phyloP scores from a whole-genome alignment of 1,284 basidiomycete species.

The Ustilago lituana region DNA sequence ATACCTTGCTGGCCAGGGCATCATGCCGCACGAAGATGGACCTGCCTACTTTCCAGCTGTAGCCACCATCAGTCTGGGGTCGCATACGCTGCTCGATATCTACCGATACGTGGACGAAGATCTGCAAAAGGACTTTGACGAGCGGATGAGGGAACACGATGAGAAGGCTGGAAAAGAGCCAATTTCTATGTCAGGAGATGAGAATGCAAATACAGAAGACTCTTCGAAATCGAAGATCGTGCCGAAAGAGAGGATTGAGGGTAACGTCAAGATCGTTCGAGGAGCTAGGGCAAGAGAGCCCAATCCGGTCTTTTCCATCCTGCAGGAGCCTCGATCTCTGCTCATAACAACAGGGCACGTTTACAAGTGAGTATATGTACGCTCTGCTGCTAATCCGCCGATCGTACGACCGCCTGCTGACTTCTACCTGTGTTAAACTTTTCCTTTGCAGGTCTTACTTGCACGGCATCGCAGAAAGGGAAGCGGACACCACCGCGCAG shows the following conservation, averaged over 20 bases:
- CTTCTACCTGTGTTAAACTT: no score
- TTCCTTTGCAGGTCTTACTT: slow-evolving; percentile 41
- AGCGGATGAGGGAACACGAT: slow-evolving; percentile 37
- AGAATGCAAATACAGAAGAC: not conserved
- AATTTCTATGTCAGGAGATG: not conserved
- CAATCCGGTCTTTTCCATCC: slow-evolving; percentile 57
- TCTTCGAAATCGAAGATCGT: slow-evolving; percentile 23
- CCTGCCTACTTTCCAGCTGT: slow-evolving; percentile 87
- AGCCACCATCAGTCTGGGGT: slow-evolving; percentile 85
- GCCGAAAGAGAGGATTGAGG: slow-evolving; percentile 40
- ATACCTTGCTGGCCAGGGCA: slow-evolving; percentile 88
- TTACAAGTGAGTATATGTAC: slow-evolving; percentile 48
- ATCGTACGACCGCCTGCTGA: no score
- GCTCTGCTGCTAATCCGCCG: no score
- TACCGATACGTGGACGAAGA: slow-evolving; percentile 73
- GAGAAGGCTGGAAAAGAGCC: slow-evolving; percentile 1
- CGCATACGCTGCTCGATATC: slow-evolving; percentile 84
- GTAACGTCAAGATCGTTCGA: slow-evolving; percentile 46
- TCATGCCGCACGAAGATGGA: slow-evolving; percentile 89
- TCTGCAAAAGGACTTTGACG: slow-evolving; percentile 38
- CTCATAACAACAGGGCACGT: slow-evolving; percentile 59
- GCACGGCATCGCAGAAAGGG: slow-evolving; percentile 70
- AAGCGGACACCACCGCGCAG: slow-evolving; percentile 54
- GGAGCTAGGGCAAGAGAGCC: slow-evolving; percentile 51
- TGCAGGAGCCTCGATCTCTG: slow-evolving; percentile 63